Percentiles rank a stretch among this genome's conserved stretches.
These are phyloP conservation scores for Paramecium sexaurelia DNA, from an alignment of 73 alveolate genomes.

Conservation along the genomic window DNA sequence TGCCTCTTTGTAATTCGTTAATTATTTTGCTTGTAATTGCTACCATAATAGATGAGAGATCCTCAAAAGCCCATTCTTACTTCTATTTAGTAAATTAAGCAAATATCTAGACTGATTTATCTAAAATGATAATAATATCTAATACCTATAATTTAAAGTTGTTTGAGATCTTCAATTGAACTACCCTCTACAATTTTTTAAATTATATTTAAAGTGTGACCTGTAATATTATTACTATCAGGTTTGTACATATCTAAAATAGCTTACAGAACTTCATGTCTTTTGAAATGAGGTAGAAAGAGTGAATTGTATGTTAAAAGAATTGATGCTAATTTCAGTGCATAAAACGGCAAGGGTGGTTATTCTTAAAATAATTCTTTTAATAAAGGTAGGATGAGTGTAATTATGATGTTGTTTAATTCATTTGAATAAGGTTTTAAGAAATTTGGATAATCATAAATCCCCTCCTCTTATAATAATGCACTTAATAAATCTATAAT, in stretches of 20 bases:
- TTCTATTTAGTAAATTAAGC: background rate
- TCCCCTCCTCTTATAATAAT: slow-evolving; percentile 70
- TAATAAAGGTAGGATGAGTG: slow-evolving; percentile 71
- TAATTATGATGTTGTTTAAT: slow-evolving; percentile 73
- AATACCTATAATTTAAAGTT: background rate
- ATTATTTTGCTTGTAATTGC: slow-evolving; percentile 18
- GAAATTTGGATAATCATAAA: slow-evolving; percentile 76
- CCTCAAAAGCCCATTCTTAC: slow-evolving; percentile 44
- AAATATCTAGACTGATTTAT: background rate
- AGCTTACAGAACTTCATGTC: background rate
- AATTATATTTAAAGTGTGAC: slow-evolving; percentile 39
- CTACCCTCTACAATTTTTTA: slow-evolving; percentile 34
- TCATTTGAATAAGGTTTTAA: slow-evolving; percentile 74
- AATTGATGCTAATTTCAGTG: slow-evolving; percentile 40
- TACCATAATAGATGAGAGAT: background rate
- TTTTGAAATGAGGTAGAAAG: slow-evolving; percentile 39
- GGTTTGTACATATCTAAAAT: slow-evolving; percentile 40
- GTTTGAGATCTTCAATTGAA: background rate
- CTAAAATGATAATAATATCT: background rate
- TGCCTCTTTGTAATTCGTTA: background rate
- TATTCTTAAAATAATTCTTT: slow-evolving; percentile 36
- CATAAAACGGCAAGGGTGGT: slow-evolving; percentile 67
- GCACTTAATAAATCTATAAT: slow-evolving; percentile 83
- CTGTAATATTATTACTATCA: slow-evolving; percentile 2
- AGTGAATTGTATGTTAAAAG: slow-evolving; percentile 12